Conservation (phyloP, 2,329 filamentous ascomycete genomes). For the Gremmenia infestans region DNA sequence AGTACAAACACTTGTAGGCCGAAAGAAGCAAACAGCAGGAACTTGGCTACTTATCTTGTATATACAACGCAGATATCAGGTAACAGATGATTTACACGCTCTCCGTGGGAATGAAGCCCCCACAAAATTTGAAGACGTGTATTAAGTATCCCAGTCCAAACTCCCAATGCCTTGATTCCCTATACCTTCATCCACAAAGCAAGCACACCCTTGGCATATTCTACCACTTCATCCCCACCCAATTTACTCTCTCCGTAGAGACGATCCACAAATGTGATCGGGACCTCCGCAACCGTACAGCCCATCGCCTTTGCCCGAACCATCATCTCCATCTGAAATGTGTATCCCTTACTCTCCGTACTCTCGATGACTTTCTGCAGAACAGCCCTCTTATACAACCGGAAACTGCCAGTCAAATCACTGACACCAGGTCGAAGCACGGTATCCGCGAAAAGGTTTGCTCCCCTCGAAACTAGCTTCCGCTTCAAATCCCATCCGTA, state of each 20-base stretch:
- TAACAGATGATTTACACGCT: not conserved
- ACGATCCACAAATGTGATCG: slow-evolving; percentile 93
- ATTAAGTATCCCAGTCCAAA: not conserved
- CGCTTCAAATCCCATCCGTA: slow-evolving; percentile 95
- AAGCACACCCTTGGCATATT: slow-evolving; percentile 86
- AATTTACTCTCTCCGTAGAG: slow-evolving; percentile 95
- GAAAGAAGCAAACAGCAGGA: too few species aligned
- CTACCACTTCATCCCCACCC: slow-evolving; percentile 90
- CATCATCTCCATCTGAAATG: slow-evolving; percentile 99
- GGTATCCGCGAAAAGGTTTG: slow-evolving; percentile 92
- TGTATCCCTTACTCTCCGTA: slow-evolving; percentile 95
- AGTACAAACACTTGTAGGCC: too few species aligned
- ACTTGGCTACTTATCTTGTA: too few species aligned
- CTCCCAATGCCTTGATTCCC: not conserved
- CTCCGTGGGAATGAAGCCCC: not conserved
- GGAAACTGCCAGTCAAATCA: slow-evolving; percentile 84
- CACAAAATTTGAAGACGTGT: not conserved
- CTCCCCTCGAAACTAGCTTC: slow-evolving; percentile 77
- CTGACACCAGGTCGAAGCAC: slow-evolving; percentile 88
- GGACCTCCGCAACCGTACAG: slow-evolving; percentile 88
- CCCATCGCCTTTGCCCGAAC: slow-evolving; percentile 95
- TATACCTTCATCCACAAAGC: slow-evolving; percentile 74
- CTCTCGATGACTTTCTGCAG: slow-evolving; percentile 84
- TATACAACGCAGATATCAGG: not conserved
- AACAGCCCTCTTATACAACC: slow-evolving; percentile 87